These are phyloP conservation scores for Pythium phragmitis DNA, from an alignment of 352 stramenopile species.

Conservation along the genomic window DNA sequence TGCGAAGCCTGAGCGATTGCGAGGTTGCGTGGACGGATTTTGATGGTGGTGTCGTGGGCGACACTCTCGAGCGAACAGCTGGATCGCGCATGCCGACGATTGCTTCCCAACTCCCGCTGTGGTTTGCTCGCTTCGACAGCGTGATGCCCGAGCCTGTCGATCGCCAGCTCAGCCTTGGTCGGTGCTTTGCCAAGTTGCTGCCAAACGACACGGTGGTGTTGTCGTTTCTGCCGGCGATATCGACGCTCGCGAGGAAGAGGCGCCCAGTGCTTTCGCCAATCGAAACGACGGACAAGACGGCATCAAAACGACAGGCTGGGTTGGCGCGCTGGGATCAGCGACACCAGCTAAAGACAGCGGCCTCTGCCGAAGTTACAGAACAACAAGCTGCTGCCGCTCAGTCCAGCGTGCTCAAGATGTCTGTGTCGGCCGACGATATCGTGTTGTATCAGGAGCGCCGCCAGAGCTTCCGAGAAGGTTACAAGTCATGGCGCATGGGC, in stretches of 20 bases:
- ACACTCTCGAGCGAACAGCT: not conserved
- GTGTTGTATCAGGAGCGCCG: slow-evolving; percentile 81
- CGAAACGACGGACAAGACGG: not conserved
- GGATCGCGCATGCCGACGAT: slow-evolving; percentile 19
- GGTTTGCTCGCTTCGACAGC: slow-evolving; percentile 47
- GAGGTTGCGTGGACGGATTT: slow-evolving; percentile 83
- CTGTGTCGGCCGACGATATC: slow-evolving; percentile 81
- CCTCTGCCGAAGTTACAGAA: slow-evolving; percentile 9
- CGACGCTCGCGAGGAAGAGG: slow-evolving; percentile 54
- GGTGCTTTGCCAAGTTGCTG: slow-evolving; percentile 86
- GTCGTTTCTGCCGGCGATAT: slow-evolving; percentile 73
- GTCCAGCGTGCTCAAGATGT: slow-evolving; percentile 47
- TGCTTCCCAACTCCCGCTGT: slow-evolving; percentile 67
- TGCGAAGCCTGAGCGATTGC: slow-evolving; percentile 77
- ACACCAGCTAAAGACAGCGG: slow-evolving; percentile 16
- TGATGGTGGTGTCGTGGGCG: slow-evolving; percentile 11
- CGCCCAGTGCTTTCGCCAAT: slow-evolving; percentile 13
- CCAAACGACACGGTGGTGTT: slow-evolving; percentile 70
- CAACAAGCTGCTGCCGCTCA: not conserved
- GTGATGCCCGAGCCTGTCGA: not conserved
- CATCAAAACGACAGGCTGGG: not conserved
- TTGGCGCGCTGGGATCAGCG: slow-evolving; percentile 20
- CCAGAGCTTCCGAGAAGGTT: slow-evolving; percentile 77
- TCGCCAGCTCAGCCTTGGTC: slow-evolving; percentile 54
- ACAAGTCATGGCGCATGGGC: slow-evolving; percentile 85